Evolutionary conservation across 1,284 basidiomycete species (phyloP).

Genomic region (Sporisorium reilianum): DNA sequence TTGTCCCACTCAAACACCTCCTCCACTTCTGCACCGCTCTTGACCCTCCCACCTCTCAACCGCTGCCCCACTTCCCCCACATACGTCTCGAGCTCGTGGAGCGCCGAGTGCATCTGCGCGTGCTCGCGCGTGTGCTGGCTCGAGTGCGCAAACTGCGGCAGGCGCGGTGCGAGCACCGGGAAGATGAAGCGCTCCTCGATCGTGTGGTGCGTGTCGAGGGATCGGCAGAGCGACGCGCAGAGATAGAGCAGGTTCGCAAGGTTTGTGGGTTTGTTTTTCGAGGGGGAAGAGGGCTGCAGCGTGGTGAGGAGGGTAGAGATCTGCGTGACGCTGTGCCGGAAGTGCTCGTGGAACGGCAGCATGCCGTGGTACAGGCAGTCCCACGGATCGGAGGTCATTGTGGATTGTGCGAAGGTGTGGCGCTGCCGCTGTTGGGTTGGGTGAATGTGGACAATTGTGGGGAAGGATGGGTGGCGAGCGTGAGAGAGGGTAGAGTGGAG

Average conservation of each 20-base stretch:
- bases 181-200: constrained; percentile 65
- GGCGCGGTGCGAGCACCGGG: constrained; percentile 52
- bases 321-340: constrained; percentile 35
- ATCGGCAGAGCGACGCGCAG: constrained; percentile 21
- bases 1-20: constrained; percentile 44
- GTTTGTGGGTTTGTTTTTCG: constrained; percentile 21
- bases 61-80: constrained; percentile 11
- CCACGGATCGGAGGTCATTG: constrained; percentile 40
- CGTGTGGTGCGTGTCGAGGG: constrained; percentile 58
- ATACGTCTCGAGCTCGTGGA: constrained; percentile 39
- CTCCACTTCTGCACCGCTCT: constrained; percentile 16
- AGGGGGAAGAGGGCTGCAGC: constrained; percentile 4
- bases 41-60: constrained; percentile 19
- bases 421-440: neutral
- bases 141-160: constrained; percentile 56
- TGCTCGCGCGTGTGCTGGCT: constrained; percentile 52
- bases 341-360: constrained; percentile 57
- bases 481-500: neutral
- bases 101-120: constrained; percentile 40
- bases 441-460: too few relatives aligned
- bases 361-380: constrained; percentile 51
- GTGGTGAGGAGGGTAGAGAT: constrained; percentile 35
- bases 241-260: constrained; percentile 34
- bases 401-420: constrained; percentile 1
- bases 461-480: neutral